These are phyloP conservation scores for Silene noctiflora DNA, from an alignment of 179 eudicot genomes.

Conservation along the genomic window DNA sequence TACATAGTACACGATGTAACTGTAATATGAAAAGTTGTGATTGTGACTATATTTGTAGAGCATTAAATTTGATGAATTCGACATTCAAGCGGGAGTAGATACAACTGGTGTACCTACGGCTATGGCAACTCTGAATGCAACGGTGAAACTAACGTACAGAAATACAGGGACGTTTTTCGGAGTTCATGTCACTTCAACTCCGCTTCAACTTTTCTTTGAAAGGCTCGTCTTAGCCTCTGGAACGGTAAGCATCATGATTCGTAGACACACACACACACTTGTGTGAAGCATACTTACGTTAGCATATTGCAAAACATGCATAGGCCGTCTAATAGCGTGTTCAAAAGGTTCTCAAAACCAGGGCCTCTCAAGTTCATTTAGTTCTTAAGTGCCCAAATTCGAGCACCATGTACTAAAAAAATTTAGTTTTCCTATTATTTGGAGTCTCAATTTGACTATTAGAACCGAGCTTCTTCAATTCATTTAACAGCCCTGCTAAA, in stretches of 20 bases:
- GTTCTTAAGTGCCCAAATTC: too few species aligned
- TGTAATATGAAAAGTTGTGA: neutral
- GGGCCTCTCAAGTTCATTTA: too few species aligned
- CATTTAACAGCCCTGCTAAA: too few species aligned
- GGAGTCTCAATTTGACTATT: too few species aligned
- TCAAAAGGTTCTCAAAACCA: too few species aligned
- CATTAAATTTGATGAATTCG: conserved; percentile 35
- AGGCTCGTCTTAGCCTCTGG: conserved; percentile 34
- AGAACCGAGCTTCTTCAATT: too few species aligned
- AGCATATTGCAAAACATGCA: neutral
- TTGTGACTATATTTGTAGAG: conserved; percentile 23
- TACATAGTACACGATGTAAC: too few species aligned
- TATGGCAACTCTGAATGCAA: conserved; percentile 40
- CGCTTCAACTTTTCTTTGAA: conserved; percentile 31
- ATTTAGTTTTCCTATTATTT: too few species aligned
- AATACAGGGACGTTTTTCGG: conserved; percentile 47
- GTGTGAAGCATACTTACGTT: too few species aligned
- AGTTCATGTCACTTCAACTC: conserved; percentile 37
- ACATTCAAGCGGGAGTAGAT: conserved; percentile 42
- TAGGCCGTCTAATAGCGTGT: too few species aligned
- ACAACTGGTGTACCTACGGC: conserved; percentile 41
- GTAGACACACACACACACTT: too few species aligned
- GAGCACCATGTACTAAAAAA: too few species aligned
- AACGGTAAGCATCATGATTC: conserved; percentile 17
- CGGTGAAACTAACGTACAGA: conserved; percentile 32